Evolutionary conservation across 495 filamentous ascomycete species (phyloP).

Genomic region (Glarea lozoyensis): DNA sequence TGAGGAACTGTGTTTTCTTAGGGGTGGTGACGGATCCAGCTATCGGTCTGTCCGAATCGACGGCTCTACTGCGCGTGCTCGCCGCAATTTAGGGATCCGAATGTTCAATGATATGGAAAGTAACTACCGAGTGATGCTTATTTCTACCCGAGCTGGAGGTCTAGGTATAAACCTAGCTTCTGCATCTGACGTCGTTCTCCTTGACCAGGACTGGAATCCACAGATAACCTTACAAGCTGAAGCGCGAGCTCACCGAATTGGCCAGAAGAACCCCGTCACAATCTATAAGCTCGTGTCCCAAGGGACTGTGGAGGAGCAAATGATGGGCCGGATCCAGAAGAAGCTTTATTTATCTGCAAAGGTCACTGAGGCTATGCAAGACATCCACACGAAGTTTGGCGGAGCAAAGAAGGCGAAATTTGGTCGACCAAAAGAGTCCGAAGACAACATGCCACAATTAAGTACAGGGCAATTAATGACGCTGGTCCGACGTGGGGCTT

Average conservation of each 20-base stretch:
- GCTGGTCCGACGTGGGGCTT: slow-evolving; percentile 46
- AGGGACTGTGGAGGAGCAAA: slow-evolving; percentile 88
- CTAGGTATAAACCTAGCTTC: slow-evolving; percentile 54
- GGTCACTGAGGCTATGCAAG: slow-evolving; percentile 50
- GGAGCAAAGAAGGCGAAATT: slow-evolving; percentile 21
- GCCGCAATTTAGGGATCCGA: slow-evolving; percentile 47
- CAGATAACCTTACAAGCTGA: slow-evolving; percentile 79
- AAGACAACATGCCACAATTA: slow-evolving; percentile 42
- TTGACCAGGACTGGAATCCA: slow-evolving; percentile 63
- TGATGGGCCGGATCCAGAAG: slow-evolving; percentile 58
- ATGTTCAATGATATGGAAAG: slow-evolving; percentile 41
- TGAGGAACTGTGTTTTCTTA: slow-evolving; percentile 46
- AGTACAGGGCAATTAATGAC: slow-evolving; percentile 44
- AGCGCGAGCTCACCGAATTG: slow-evolving; percentile 92
- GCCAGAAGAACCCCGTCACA: slow-evolving; percentile 84
- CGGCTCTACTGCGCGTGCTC: slow-evolving; percentile 42
- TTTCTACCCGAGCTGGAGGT: slow-evolving; percentile 56
- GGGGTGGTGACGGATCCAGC: slow-evolving; percentile 31
- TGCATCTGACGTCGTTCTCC: slow-evolving; percentile 52
- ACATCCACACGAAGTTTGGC: slow-evolving; percentile 35
- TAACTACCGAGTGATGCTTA: slow-evolving; percentile 51
- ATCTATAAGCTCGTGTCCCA: slow-evolving; percentile 70
- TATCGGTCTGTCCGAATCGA: slow-evolving; percentile 52
- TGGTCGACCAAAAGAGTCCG: slow-evolving; percentile 14
- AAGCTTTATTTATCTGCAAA: slow-evolving; percentile 58